Base-by-base conservation (phyloP, 106 monocot species). In the Triglochin maritima region DNA sequence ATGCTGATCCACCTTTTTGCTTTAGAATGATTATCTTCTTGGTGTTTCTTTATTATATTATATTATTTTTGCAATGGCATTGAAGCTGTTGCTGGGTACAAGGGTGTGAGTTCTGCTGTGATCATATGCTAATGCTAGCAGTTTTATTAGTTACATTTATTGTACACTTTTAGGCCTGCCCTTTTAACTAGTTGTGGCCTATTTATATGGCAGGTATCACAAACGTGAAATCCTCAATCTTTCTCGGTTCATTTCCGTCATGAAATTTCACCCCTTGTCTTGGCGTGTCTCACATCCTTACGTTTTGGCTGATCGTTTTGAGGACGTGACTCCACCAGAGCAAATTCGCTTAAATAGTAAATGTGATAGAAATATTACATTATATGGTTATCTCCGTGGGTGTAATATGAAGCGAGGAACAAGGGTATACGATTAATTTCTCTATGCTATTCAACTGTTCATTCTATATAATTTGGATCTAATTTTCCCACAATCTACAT, bases 331-430 rank as follows among this genome's bases (percentile, higher is more conserved):
- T 67, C 84, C 88, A 54, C 82, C 88, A 48, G 91, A 86, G 61
- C 74, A 66, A 76, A 71, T 86, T 44, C 82, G 77, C 13, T 43
- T 60, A 49, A 81, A 98, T 66, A 86, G 69, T 50, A 98, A 98
- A 78, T 98, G 98, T 69, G 86, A 98, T 59, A 81, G 98, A 74
- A 88, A 92, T 78, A 74, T 98, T 49, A 92, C 82, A 75, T 77
- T 98, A 44, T 98, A 98, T 84, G 98, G 98, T 63, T 98, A 98
- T 66, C 92, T 98, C 70, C 81, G 92, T 50, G 98, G 98, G 64
- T 92, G 92, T 56, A 92, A 98, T 81, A 80, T 98, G 91, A 92
- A 86, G 76, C 80, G 62, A 71, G 86, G 82, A 62, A 73, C 82
- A 6, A 98, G 86, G 98, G 98, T 98, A 79, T 52, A 49, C 9